Percentiles rank a stretch among this genome's conserved stretches.
Conservation (phyloP, 208 protist species). For the Vickermania spadyakhi region DNA sequence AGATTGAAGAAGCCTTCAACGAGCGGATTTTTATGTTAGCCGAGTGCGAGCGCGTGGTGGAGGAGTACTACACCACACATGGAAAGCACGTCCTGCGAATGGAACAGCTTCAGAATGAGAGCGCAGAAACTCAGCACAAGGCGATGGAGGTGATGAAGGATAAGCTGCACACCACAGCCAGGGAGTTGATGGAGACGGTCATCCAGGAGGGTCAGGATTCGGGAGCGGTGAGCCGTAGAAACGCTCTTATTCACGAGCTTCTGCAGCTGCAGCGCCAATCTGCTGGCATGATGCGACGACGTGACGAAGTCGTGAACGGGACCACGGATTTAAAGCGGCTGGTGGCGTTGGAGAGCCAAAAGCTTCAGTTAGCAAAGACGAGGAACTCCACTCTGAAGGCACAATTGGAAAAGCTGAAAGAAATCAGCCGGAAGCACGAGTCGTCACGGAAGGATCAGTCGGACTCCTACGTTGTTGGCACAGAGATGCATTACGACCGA, state of each 20-base stretch:
- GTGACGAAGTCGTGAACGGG: conserved; percentile 12
- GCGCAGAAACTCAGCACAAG: conserved; percentile 12
- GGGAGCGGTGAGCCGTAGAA: conserved; percentile 2
- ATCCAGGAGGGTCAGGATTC: neutral
- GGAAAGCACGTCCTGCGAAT: conserved; percentile 22
- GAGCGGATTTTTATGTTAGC: conserved; percentile 20
- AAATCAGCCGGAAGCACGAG: conserved; percentile 5
- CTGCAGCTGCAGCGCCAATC: conserved; percentile 20
- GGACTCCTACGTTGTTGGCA: conserved; percentile 1
- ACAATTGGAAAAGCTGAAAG: conserved; percentile 20
- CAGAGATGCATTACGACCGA: neutral
- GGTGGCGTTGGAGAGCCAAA: conserved; percentile 38
- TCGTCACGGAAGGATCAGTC: neutral
- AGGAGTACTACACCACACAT: conserved; percentile 30
- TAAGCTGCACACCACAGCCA: conserved; percentile 10
- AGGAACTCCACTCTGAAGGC: conserved; percentile 27
- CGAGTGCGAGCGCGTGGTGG: conserved; percentile 12
- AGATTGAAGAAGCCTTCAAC: conserved; percentile 28
- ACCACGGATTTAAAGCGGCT: conserved; percentile 20
- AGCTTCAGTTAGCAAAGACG: conserved; percentile 24
- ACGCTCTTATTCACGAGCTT: conserved; percentile 19
- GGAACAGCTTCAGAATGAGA: conserved; percentile 19
- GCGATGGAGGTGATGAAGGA: conserved; percentile 24
- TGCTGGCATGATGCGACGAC: conserved; percentile 12
- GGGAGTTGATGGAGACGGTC: conserved; percentile 8